Percentiles rank a stretch among this genome's conserved stretches.
Evolutionary conservation across 441 rosid genomes (phyloP).

Genomic region (Syzygium malaccense): DNA sequence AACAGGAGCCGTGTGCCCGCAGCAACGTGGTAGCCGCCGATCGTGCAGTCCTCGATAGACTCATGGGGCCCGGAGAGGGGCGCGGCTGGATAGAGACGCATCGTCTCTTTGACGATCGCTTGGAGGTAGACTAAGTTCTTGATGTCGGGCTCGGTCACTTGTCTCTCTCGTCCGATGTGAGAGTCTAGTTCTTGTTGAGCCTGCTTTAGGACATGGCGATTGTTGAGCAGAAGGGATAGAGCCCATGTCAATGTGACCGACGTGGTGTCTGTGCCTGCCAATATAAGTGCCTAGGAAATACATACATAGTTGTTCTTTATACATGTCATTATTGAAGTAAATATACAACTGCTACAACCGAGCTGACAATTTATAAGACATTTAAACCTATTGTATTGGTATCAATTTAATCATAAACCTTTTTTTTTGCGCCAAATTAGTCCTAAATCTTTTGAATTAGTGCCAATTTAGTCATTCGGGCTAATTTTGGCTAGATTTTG

Average conservation of each 20-base stretch:
- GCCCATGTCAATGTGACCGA: constrained; percentile 18
- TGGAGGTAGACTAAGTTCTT: constrained; percentile 16
- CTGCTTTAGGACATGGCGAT: constrained; percentile 5
- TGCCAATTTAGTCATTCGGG: too few relatives aligned
- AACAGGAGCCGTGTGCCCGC: constrained; percentile 8
- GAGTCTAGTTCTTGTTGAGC: constrained; percentile 17
- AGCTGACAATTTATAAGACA: not conserved
- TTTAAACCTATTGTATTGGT: not conserved
- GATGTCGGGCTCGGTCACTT: constrained; percentile 9
- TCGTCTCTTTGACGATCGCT: constrained; percentile 22
- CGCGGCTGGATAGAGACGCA: constrained; percentile 12
- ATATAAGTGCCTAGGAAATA: constrained; percentile 1
- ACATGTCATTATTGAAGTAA: not conserved
- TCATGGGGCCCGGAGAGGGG: constrained; percentile 17
- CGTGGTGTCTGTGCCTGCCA: constrained; percentile 13
- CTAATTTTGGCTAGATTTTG: too few relatives aligned
- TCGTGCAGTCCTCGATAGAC: constrained; percentile 9
- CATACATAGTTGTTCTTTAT: not conserved
- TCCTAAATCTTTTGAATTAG: too few relatives aligned
- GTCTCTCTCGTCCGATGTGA: constrained; percentile 7
- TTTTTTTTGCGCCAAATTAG: too few relatives aligned
- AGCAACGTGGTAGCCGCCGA: constrained; percentile 16
- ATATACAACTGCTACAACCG: not conserved
- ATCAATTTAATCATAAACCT: too few relatives aligned
- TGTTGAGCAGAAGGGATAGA: constrained; percentile 12